Conservation (phyloP, 2,329 filamentous ascomycete genomes). For the Endoconidiophora polonica region DNA sequence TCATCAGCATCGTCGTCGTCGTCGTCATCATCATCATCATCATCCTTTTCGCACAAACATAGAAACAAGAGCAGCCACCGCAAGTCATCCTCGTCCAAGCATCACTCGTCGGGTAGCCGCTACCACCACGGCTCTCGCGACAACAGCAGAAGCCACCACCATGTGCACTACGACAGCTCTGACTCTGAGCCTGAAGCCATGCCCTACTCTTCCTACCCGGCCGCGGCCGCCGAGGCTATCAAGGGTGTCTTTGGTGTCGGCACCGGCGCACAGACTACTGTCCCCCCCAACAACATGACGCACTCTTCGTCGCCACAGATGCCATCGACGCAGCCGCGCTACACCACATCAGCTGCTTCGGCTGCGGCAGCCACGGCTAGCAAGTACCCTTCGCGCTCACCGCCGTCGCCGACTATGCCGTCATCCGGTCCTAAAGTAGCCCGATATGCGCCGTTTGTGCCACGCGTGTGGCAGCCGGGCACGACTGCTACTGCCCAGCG, state of each 20-base stretch:
- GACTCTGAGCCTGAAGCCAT: slow-evolving; percentile 4
- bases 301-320: neutral
- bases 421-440: slow-evolving; percentile 9
- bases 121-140: neutral
- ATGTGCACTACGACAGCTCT: neutral
- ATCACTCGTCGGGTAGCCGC: neutral
- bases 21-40: no score
- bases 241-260: neutral
- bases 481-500: neutral
- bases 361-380: neutral
- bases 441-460: slow-evolving; percentile 9
- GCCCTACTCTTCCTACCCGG: neutral
- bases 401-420: neutral
- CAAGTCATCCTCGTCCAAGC: neutral
- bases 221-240: slow-evolving; percentile 24
- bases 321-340: neutral
- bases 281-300: neutral
- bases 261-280: neutral
- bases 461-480: slow-evolving; percentile 3
- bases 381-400: slow-evolving; percentile 3
- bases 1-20: neutral
- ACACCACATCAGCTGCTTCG: neutral
- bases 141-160: neutral
- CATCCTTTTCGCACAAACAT: neutral
- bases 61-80: neutral